Evolutionary conservation across 2,329 filamentous ascomycete species (phyloP).

Genomic region (Aspergillus pseudotamarii): DNA sequence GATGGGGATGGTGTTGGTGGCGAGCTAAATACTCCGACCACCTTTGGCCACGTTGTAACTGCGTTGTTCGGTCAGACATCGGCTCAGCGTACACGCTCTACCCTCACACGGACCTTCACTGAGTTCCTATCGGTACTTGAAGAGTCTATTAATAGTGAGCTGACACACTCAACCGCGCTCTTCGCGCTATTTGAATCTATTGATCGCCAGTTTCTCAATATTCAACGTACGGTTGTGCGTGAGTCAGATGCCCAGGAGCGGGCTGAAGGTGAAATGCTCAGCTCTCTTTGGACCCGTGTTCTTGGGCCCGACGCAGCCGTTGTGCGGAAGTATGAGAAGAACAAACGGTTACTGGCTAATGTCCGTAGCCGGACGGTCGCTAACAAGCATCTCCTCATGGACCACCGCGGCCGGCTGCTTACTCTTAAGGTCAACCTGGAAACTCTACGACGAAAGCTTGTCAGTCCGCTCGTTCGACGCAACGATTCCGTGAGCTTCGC

Average conservation of each 20-base stretch:
- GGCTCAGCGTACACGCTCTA: slow-evolving; percentile 76
- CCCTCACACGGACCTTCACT: slow-evolving; percentile 83
- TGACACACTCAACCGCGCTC: slow-evolving; percentile 76
- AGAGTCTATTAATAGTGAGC: slow-evolving; percentile 82
- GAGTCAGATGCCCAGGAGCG: slow-evolving; percentile 82
- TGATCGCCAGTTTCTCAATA: slow-evolving; percentile 85
- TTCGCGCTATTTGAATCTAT: slow-evolving; percentile 91
- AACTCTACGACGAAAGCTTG: slow-evolving; percentile 77
- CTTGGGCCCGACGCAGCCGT: slow-evolving; percentile 74
- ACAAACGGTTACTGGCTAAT: slow-evolving; percentile 75
- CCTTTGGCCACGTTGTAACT: slow-evolving; percentile 69
- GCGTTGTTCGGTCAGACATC: slow-evolving; percentile 78
- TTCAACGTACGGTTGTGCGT: slow-evolving; percentile 81
- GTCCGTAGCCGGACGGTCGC: slow-evolving; percentile 81
- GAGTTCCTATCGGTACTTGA: slow-evolving; percentile 87
- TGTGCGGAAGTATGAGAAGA: slow-evolving; percentile 90
- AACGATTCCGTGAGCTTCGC: slow-evolving; percentile 54
- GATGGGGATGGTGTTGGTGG: slow-evolving; percentile 23
- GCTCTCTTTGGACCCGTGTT: slow-evolving; percentile 81
- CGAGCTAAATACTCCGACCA: slow-evolving; percentile 58
- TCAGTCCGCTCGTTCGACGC: slow-evolving; percentile 78
- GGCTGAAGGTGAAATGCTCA: slow-evolving; percentile 77
- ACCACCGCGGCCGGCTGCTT: slow-evolving; percentile 82
- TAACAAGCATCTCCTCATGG: slow-evolving; percentile 83
- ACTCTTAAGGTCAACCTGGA: slow-evolving; percentile 86